Base-by-base conservation (phyloP, 2,329 filamentous ascomycete genomes). In the Helicocarpus griseus region DNA sequence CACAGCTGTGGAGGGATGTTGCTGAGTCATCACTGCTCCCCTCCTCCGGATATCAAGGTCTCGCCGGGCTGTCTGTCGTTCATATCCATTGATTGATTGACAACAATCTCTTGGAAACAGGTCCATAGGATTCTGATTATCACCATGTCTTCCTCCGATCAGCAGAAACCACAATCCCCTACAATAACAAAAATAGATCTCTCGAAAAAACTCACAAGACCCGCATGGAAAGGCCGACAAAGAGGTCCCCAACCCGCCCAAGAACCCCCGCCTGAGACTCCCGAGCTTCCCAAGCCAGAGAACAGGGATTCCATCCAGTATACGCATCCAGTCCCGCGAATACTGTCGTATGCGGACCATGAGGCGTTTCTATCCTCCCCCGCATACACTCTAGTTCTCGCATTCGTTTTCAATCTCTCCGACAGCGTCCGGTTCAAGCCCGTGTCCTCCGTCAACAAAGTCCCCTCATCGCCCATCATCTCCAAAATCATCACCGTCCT, bases 381-480 rank as follows among this genome's bases (percentile, higher is more conserved):
- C 0, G 85, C 90, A 5, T 86, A 87, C 67, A 76, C 75, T 6
- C 78, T 97, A 38, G 78, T 98, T 40, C 74, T 87, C 53, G 82
- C 87, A 19, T 98, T 95, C 71, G 77, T 96, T 55, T 96, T 95
- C 68, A 80, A 81, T 8, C 80, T 98, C 21, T 84, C 89, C 41
- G 90, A 96, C 61, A 82, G 86, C 3, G 87, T 95, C 41, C 74
- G 81, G 47, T 83, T 87, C 63, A 80, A 76, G 26, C 81, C 85
- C 5, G 78, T 85, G 56, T 85, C 85, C 2, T 67, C 70, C 31
- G 74, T 84, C 5, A 70, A 81, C 53, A 74, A 76, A 21, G 57
- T 56, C 4, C 53, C 60, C 40, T 68, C 82, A n/a, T 81, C 84
- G 57, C 71, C 76, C 14, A 68, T 77, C 3, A 73, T 94, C 50